These are phyloP conservation scores for Pseudoscleropodium purum DNA, from an alignment of 225 moss, liverwort and hornwort species.

Conservation along the genomic window DNA sequence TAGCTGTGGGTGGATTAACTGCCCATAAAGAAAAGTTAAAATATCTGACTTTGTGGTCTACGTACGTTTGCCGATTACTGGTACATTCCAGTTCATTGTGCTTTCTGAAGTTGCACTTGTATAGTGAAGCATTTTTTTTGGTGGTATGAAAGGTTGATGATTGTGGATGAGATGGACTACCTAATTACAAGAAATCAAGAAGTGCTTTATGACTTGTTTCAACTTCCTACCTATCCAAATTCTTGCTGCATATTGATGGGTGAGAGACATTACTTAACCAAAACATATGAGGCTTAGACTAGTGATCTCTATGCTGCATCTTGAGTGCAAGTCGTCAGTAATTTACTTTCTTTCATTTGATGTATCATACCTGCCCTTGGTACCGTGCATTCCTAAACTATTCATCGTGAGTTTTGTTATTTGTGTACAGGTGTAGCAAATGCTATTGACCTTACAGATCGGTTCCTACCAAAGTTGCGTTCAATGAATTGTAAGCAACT, in stretches of 20 bases:
- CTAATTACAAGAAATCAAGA: slow-evolving; percentile 85
- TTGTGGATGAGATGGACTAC: slow-evolving; percentile 98
- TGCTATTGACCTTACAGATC: slow-evolving; percentile 89
- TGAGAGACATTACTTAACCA: not conserved
- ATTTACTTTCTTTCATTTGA: not conserved
- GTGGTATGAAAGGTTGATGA: slow-evolving; percentile 54
- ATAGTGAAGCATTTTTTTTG: not conserved
- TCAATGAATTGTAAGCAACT: slow-evolving; percentile 64
- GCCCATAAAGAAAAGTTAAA: not conserved
- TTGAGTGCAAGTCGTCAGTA: not conserved
- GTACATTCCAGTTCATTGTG: not conserved
- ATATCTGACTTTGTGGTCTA: not conserved
- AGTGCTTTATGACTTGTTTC: slow-evolving; percentile 81
- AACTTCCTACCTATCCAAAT: slow-evolving; percentile 57
- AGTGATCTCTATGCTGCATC: not conserved
- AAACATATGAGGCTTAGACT: not conserved
- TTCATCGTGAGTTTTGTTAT: not conserved
- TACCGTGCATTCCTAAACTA: not conserved
- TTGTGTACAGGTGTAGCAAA: slow-evolving; percentile 67
- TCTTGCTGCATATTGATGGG: slow-evolving; percentile 81
- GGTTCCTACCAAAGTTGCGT: slow-evolving; percentile 68
- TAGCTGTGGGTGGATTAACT: not conserved
- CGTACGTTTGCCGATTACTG: not conserved
- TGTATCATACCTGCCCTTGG: not conserved
- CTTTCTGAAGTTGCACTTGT: not conserved